These are phyloP conservation scores for Serendipita sp. DNA, from an alignment of 1,284 basidiomycete species.

Conservation along the genomic window DNA sequence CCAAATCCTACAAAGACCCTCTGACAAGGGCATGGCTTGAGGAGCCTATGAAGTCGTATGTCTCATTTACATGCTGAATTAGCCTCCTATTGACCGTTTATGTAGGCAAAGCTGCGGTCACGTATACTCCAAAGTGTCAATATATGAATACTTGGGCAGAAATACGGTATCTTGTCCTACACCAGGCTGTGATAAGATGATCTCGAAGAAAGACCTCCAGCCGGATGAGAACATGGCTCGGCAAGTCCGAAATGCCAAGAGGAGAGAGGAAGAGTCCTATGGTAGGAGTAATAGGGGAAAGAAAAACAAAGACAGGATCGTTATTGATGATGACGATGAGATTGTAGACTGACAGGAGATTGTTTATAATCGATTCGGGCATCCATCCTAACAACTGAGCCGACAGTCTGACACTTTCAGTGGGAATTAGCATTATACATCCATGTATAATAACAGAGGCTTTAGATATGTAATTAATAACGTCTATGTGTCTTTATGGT, in stretches of 20 bases:
- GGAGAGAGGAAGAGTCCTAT: background rate
- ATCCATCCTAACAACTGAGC: too few species aligned
- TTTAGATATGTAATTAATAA: too few species aligned
- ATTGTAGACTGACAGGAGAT: background rate
- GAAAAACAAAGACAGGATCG: background rate
- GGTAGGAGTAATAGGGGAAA: background rate
- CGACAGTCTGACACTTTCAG: too few species aligned
- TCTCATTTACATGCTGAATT: constrained; percentile 13
- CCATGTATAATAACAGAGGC: too few species aligned
- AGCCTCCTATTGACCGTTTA: background rate
- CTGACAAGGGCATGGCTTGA: constrained; percentile 48
- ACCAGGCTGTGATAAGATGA: constrained; percentile 15
- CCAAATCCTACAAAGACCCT: constrained; percentile 70
- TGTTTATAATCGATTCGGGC: too few species aligned
- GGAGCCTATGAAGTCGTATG: constrained; percentile 64
- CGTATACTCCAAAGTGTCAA: constrained; percentile 52
- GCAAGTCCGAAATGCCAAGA: background rate
- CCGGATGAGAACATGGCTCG: background rate
- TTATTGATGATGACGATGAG: background rate
- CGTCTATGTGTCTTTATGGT: too few species aligned
- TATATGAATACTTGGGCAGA: constrained; percentile 30
- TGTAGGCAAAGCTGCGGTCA: constrained; percentile 49
- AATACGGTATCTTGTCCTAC: constrained; percentile 17
- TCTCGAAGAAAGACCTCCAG: background rate
- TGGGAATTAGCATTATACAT: too few species aligned